Evolutionary conservation across 345 rosid species (phyloP).

Genomic region (Viola odorata): DNA sequence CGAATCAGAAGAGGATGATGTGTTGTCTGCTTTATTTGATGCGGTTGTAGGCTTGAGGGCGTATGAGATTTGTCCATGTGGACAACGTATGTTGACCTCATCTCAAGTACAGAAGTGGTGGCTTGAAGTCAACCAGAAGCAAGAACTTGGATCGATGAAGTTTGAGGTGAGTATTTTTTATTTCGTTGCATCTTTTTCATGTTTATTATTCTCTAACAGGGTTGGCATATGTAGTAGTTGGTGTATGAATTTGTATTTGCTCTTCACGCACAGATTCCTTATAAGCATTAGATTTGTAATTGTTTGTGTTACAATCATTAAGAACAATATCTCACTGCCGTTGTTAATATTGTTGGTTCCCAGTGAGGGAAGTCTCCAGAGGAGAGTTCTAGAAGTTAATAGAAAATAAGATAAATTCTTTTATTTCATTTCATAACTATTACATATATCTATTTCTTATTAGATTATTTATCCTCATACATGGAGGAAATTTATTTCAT

Average conservation of each 20-base stretch:
- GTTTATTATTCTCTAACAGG: neutral
- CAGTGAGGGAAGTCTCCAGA: slow-evolving; percentile 77
- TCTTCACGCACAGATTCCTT: slow-evolving; percentile 6
- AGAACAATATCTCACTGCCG: neutral
- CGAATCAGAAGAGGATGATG: no score
- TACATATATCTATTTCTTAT: no score
- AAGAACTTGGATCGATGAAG: slow-evolving; percentile 83
- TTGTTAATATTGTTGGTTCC: slow-evolving; percentile 41
- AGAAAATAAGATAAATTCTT: no score
- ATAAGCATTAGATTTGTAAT: neutral
- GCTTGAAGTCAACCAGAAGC: slow-evolving; percentile 92
- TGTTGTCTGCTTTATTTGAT: no score
- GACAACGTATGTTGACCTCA: no score
- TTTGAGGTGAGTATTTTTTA: slow-evolving; percentile 84
- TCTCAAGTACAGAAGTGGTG: no score
- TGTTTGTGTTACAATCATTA: neutral
- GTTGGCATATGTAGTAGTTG: neutral
- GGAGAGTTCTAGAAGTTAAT: slow-evolving; percentile 82
- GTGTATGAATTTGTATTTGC: neutral
- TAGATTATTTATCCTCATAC: no score
- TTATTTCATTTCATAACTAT: no score
- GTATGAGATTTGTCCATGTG: no score
- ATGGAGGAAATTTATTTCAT: no score
- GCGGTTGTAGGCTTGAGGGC: no score
- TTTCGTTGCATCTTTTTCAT: neutral